Evolutionary conservation across 768 basidiomycete genomes (phyloP).

Genomic region (Asterophora parasitica): DNA sequence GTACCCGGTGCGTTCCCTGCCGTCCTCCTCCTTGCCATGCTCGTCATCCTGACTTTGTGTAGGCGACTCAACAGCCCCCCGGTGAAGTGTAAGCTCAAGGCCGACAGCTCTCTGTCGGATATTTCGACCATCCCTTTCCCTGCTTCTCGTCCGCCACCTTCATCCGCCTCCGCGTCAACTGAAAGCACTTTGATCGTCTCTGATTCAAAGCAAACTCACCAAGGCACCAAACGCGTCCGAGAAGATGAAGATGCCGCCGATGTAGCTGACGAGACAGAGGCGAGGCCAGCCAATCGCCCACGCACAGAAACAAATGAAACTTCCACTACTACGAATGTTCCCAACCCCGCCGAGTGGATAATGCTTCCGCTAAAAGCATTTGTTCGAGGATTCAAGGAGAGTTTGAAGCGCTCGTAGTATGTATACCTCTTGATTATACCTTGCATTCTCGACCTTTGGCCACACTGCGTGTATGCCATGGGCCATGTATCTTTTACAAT

Average conservation of each 20-base stretch:
- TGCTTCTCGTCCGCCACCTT: constrained; percentile 17
- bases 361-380: constrained; percentile 60
- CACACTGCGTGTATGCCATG: constrained; percentile 4
- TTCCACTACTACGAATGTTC: constrained; percentile 38
- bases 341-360: constrained; percentile 54
- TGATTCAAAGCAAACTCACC: constrained; percentile 27
- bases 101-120: constrained; percentile 2
- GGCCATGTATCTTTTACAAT: constrained; percentile 5
- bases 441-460: background rate
- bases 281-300: constrained; percentile 45
- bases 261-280: constrained; percentile 27
- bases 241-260: constrained; percentile 34
- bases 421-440: constrained; percentile 6
- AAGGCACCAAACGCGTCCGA: constrained; percentile 47
- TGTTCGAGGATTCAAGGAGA: constrained; percentile 63
- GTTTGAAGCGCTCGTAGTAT: constrained; percentile 28
- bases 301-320: constrained; percentile 43
- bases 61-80: constrained; percentile 2
- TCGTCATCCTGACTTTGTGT: background rate
- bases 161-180: constrained; percentile 29
- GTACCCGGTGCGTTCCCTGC: constrained; percentile 26
- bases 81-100: constrained; percentile 5
- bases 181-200: constrained; percentile 32
- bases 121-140: constrained; percentile 15
- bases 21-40: background rate